Conservation (phyloP, 768 basidiomycete genomes). For the Crassisporium funariophilum region DNA sequence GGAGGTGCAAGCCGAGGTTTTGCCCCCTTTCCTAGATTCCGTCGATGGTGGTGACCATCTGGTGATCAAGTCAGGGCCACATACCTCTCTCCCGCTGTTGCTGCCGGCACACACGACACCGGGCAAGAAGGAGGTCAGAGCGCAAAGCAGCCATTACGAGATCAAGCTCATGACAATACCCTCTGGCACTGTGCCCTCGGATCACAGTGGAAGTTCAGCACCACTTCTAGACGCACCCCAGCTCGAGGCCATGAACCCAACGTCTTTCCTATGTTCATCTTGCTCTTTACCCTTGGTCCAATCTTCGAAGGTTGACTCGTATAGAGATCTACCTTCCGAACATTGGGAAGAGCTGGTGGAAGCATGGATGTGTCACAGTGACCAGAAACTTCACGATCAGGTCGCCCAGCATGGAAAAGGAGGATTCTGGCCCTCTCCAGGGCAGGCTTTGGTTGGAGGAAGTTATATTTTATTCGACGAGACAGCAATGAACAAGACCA, state of each 20-base stretch:
- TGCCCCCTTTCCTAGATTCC: conserved; percentile 46
- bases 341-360: conserved; percentile 98
- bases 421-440: conserved; percentile 78
- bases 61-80: conserved; percentile 59
- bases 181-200: conserved; percentile 23
- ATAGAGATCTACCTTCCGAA: conserved; percentile 90
- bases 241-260: conserved; percentile 54
- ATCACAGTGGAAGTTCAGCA: conserved; percentile 30
- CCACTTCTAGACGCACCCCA: conserved; percentile 74
- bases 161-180: conserved; percentile 55
- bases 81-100: conserved; percentile 57
- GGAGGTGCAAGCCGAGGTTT: conserved; percentile 68
- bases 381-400: conserved; percentile 79
- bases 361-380: conserved; percentile 97
- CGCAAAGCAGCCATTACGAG: conserved; percentile 65
- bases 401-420: conserved; percentile 56
- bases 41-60: conserved; percentile 54
- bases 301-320: conserved; percentile 48
- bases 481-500: conserved; percentile 52
- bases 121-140: conserved; percentile 62
- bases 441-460: conserved; percentile 84
- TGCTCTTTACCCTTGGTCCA: conserved; percentile 80
- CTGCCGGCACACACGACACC: conserved; percentile 58
- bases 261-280: conserved; percentile 73
- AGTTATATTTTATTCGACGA: conserved; percentile 84